Evolutionary conservation across 257 asterid genomes (phyloP).

Genomic region (Nicotiana knightiana): DNA sequence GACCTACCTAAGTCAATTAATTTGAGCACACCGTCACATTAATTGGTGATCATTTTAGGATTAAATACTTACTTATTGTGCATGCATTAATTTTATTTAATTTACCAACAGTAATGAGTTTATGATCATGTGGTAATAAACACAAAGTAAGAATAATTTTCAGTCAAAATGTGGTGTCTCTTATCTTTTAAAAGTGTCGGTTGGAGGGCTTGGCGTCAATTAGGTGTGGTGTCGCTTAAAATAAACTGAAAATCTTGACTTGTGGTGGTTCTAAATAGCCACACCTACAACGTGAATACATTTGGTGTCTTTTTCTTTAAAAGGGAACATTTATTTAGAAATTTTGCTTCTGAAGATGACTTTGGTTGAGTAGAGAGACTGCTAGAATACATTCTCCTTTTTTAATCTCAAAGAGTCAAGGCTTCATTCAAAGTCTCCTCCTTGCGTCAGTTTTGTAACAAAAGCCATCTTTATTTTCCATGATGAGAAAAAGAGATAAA

Average conservation of each 20-base stretch:
- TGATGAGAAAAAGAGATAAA: neutral
- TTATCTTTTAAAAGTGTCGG: neutral
- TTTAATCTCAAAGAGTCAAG: neutral
- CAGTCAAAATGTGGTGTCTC: too few species aligned
- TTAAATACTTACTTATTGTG: neutral
- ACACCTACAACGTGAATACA: neutral
- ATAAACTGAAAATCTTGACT: neutral
- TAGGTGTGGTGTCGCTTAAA: neutral
- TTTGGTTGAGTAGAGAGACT: neutral
- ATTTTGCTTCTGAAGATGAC: neutral
- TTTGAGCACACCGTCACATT: neutral
- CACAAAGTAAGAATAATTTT: too few species aligned
- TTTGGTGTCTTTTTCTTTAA: neutral
- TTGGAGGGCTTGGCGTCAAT: neutral
- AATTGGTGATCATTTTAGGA: neutral
- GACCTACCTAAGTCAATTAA: neutral
- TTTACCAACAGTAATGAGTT: too few species aligned
- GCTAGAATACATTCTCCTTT: neutral
- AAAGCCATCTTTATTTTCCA: neutral
- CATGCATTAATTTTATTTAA: too few species aligned
- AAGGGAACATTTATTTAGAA: too few species aligned
- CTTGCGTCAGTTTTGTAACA: neutral
- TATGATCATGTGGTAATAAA: too few species aligned
- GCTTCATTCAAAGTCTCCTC: neutral
- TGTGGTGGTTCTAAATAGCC: neutral